phyloP scores from a whole-genome alignment of 768 basidiomycete species.

The Tephrocybe rancida region DNA sequence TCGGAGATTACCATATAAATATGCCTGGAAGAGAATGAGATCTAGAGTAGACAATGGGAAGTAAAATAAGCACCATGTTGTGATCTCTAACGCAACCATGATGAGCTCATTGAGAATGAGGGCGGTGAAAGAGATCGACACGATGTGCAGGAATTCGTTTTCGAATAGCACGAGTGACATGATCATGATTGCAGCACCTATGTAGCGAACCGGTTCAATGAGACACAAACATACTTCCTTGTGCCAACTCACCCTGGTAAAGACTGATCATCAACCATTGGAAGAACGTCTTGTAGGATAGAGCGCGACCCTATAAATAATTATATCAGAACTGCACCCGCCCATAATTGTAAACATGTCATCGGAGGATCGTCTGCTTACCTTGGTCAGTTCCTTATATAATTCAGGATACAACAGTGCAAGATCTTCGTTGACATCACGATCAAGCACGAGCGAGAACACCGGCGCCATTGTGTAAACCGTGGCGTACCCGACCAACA shows the following conservation, averaged over 20 bases:
- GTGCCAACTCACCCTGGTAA: constrained; percentile 76
- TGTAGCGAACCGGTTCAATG: neutral
- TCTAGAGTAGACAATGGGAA: neutral
- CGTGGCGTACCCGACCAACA: constrained; percentile 96
- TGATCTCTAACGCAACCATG: constrained; percentile 98
- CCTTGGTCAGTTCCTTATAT: constrained; percentile 98
- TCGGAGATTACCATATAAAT: constrained; percentile 93
- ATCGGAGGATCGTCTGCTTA: constrained; percentile 29
- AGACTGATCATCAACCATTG: constrained; percentile 96
- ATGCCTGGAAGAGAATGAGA: constrained; percentile 61
- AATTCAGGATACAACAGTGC: constrained; percentile 95
- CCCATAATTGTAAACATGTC: too few species aligned
- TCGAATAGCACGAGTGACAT: constrained; percentile 96
- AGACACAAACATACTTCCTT: neutral
- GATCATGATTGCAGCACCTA: constrained; percentile 98
- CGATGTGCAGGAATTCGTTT: constrained; percentile 96
- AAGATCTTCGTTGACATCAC: constrained; percentile 94
- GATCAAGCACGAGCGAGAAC: constrained; percentile 94
- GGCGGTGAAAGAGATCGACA: constrained; percentile 97
- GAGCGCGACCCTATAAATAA: constrained; percentile 73
- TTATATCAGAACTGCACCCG: neutral
- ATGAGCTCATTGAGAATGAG: constrained; percentile 95
- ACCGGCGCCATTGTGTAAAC: constrained; percentile 98
- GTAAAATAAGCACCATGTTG: constrained; percentile 72
- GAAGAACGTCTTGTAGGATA: constrained; percentile 99